Evolutionary conservation across 31 red algal species (phyloP), one percentile per base, ranked within the genome.

Genomic region (Endocladia muricata): DNA sequence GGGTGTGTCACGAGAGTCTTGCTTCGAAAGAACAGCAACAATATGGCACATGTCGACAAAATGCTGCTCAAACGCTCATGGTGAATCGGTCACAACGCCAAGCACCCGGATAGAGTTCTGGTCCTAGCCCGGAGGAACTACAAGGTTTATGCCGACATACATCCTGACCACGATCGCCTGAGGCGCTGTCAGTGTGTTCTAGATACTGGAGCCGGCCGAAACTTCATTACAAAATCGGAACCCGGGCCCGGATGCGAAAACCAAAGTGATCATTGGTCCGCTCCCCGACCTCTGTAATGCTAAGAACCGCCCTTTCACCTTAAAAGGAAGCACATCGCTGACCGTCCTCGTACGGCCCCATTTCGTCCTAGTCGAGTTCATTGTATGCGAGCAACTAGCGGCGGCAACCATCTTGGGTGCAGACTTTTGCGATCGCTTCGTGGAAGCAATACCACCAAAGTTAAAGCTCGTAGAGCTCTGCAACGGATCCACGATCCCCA

Each of bases 191-290:
- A 68, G 1, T 31, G 11, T 11, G 40, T 74, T 9, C 0, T 74
- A 26, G 68, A 84, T 35, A 84, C 68, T 7, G 81, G 81, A 4
- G 81, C 68, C 9, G 81, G 81, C 1, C 69, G 39, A 30, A 74
- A 67, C 34, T 84, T 84, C 34, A 74, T 84, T 70, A 49, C 52
- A 8, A 30, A 48, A 21, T 33, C 23, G 0, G 55, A 63, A 48
- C n/a, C 75, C 2, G 34, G 30, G 6, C 5, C 40, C 2, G 23
- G 0, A 9, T 6, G 26, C 0, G 2, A 37, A 21, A 1, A 22
- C 17, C 9, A 17, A 31, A 70, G 29, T 54, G 1, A 34, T 0
- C 2, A 55, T 52, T 37, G 25, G 33, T 28, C 36, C 22, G n/a
- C 19, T 55, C 1, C 61, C 77, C 47, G 41, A 68, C 28, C 39